Conservation (phyloP, 202 grass and related monocot species). For the Carex arenaria region DNA sequence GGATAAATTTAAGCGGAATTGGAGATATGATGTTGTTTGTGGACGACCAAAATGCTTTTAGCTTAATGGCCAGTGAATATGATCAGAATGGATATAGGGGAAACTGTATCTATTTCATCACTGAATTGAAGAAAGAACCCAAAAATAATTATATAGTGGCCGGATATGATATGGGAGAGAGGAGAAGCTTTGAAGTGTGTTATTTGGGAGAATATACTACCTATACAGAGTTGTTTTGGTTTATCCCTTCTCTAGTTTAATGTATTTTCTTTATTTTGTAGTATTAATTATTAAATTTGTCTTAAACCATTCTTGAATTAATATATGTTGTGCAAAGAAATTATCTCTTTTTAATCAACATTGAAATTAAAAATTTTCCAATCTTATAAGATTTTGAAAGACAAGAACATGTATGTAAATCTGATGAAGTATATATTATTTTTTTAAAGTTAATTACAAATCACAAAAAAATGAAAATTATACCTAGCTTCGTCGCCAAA, state of each 20-base stretch:
- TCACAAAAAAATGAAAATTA: no score
- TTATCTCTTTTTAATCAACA: no score
- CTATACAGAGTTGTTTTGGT: background rate
- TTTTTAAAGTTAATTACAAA: no score
- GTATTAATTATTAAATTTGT: background rate
- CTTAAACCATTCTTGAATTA: no score
- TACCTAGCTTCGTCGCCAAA: no score
- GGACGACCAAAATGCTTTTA: background rate
- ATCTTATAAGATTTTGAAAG: no score
- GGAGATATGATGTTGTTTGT: background rate
- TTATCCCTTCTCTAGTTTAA: background rate
- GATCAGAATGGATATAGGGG: background rate
- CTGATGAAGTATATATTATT: no score
- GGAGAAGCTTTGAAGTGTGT: background rate
- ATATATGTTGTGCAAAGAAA: no score
- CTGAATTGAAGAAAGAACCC: background rate
- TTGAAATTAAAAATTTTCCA: no score
- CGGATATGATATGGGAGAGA: background rate
- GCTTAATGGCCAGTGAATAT: background rate
- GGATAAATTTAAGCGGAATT: background rate
- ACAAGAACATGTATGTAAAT: no score
- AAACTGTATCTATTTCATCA: background rate
- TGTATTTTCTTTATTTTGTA: background rate
- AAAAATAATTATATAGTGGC: background rate
- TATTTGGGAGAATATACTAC: background rate